Percentiles rank a stretch among this genome's conserved stretches.
These are phyloP conservation scores for Vinca minor DNA, from an alignment of 257 asterid species.

Conservation along the genomic window DNA sequence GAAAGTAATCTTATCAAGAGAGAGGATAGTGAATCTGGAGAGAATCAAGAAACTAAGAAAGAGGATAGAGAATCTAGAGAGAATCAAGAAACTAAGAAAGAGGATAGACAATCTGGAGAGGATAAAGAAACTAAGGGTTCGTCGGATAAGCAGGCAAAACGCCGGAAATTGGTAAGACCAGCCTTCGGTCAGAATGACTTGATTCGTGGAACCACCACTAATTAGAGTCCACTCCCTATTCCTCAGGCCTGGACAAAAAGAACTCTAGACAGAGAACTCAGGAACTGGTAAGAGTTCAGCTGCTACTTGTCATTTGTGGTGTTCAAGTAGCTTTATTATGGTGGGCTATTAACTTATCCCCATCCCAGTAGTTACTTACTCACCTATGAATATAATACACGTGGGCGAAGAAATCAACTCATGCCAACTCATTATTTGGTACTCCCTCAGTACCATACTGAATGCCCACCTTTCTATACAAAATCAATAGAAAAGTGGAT, in stretches of 20 bases:
- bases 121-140: constrained; percentile 24
- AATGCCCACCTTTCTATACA: too few relatives aligned
- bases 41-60: constrained; percentile 20
- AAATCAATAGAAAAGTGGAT: too few relatives aligned
- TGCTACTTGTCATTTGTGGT: neutral
- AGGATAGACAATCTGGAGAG: constrained; percentile 9
- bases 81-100: too few relatives aligned
- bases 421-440: too few relatives aligned
- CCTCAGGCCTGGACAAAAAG: constrained; percentile 16
- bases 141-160: constrained; percentile 28
- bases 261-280: constrained; percentile 17
- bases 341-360: too few relatives aligned
- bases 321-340: too few relatives aligned
- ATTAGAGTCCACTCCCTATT: constrained; percentile 14
- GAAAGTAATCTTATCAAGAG: constrained; percentile 1
- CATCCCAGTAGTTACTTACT: too few relatives aligned
- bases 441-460: too few relatives aligned
- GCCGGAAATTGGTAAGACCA: constrained; percentile 57
- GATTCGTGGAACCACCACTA: constrained; percentile 10
- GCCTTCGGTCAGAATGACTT: constrained; percentile 26
- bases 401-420: too few relatives aligned
- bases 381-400: too few relatives aligned
- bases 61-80: constrained; percentile 9
- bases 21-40: constrained; percentile 12
- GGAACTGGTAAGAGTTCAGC: neutral